Evolutionary conservation across 2,329 filamentous ascomycete species (phyloP).

Genomic region (Arthroderma sp.): DNA sequence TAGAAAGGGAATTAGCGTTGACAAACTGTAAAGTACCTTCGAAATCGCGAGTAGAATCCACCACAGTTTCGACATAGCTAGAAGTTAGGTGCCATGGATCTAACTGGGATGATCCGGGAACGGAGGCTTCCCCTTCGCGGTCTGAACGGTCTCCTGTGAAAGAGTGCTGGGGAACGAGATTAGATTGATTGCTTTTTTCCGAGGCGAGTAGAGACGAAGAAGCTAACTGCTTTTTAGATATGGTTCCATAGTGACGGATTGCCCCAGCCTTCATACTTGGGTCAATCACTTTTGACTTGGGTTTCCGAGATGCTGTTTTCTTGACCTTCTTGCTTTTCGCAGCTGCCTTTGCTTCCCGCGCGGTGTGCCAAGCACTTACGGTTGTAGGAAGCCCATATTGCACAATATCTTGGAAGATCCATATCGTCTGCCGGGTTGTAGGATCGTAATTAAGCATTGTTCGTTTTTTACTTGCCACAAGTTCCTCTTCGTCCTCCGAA

Average conservation of each 20-base stretch:
- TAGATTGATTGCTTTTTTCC: too few species aligned
- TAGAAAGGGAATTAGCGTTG: not conserved
- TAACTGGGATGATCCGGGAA: not conserved
- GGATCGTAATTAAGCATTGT: constrained; percentile 45
- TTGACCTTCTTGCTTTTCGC: constrained; percentile 15
- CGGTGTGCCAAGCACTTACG: constrained; percentile 51
- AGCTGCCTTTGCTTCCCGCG: constrained; percentile 18
- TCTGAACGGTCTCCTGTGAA: too few species aligned
- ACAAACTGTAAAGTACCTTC: constrained; percentile 7
- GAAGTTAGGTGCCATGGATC: not conserved
- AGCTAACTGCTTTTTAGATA: constrained; percentile 20
- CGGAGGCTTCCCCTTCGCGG: too few species aligned
- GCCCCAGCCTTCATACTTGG: constrained; percentile 28
- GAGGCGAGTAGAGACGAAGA: too few species aligned
- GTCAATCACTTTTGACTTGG: constrained; percentile 23
- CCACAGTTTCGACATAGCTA: constrained; percentile 7
- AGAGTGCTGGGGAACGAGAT: too few species aligned
- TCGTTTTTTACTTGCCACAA: constrained; percentile 15
- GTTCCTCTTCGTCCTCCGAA: constrained; percentile 19
- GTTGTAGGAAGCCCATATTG: constrained; percentile 51
- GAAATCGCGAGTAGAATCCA: constrained; percentile 2
- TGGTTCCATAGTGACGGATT: constrained; percentile 28
- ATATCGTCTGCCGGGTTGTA: constrained; percentile 49
- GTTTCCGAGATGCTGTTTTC: constrained; percentile 21
- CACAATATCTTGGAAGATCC: constrained; percentile 54